phyloP scores from a whole-genome alignment of 805 yeast species.

The Cyberlindnera xylosilytica region DNA sequence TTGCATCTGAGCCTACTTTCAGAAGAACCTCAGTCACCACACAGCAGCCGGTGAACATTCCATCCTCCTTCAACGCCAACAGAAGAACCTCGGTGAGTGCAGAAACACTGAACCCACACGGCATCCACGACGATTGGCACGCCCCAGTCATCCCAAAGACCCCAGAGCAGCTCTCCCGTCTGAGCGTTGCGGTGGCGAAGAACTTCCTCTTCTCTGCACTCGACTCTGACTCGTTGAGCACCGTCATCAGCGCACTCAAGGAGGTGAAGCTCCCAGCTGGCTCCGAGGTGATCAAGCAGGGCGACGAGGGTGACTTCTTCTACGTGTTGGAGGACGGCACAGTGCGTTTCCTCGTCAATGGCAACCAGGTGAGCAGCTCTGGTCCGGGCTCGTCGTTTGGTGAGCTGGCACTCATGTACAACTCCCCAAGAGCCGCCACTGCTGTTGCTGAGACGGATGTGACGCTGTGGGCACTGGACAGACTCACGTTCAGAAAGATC shows the following conservation, averaged over 20 bases:
- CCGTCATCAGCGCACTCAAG: constrained; percentile 81
- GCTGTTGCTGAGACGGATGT: constrained; percentile 70
- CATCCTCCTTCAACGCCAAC: constrained; percentile 65
- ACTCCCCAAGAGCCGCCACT: constrained; percentile 96
- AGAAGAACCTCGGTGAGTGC: constrained; percentile 91
- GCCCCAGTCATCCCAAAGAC: constrained; percentile 67
- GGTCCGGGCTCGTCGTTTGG: constrained; percentile 92
- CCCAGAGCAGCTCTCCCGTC: constrained; percentile 59
- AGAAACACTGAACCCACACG: constrained; percentile 77
- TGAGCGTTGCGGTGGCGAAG: constrained; percentile 67
- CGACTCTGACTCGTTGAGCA: constrained; percentile 70
- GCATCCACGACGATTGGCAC: constrained; percentile 62
- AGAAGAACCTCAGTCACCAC: constrained; percentile 16
- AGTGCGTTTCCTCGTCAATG: constrained; percentile 76
- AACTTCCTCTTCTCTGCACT: constrained; percentile 84
- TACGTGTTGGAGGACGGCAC: constrained; percentile 82
- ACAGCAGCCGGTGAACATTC: constrained; percentile 36
- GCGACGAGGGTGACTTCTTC: constrained; percentile 92
- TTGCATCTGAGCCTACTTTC: constrained; percentile 11
- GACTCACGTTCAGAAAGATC: constrained; percentile 89
- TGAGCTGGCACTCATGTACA: constrained; percentile 95
- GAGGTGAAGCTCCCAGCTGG: constrained; percentile 62
- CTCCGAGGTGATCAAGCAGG: constrained; percentile 75
- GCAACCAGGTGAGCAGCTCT: constrained; percentile 62
- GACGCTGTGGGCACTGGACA: constrained; percentile 88